phyloP scores from a whole-genome alignment of 1,284 basidiomycete species.

The Schizophyllum amplum region DNA sequence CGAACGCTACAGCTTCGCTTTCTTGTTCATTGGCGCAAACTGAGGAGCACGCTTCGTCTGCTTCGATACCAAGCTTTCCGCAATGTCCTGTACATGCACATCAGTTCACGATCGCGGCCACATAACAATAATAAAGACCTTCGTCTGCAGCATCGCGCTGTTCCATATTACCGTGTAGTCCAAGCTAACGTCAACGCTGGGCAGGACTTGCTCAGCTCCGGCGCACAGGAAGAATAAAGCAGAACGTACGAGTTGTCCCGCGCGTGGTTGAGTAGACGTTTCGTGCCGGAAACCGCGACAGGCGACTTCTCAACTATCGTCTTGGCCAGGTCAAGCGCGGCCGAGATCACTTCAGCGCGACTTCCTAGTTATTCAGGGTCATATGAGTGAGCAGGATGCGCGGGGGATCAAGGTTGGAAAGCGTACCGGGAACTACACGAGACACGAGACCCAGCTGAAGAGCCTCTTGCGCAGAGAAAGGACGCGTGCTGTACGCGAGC shows the following conservation, averaged over 20 bases:
- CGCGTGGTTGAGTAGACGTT: conserved; percentile 67
- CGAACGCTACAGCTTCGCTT: too few relatives aligned
- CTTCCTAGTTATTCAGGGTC: conserved; percentile 33
- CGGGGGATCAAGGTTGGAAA: too few relatives aligned
- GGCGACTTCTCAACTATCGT: conserved; percentile 76
- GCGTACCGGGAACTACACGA: conserved; percentile 41
- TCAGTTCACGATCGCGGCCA: too few relatives aligned
- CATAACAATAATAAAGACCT: conserved; percentile 28
- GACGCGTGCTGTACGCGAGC: conserved; percentile 70
- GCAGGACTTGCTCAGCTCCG: neutral
- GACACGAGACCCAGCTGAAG: conserved; percentile 72
- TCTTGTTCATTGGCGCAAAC: conserved; percentile 20
- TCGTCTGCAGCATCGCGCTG: conserved; percentile 58
- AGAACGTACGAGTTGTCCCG: conserved; percentile 63
- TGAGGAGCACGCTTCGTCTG: conserved; percentile 21
- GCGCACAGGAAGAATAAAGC: neutral
- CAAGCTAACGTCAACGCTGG: conserved; percentile 71
- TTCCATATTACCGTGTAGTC: conserved; percentile 80
- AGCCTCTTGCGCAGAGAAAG: conserved; percentile 70
- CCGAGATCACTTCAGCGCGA: conserved; percentile 44
- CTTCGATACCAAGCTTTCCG: conserved; percentile 22
- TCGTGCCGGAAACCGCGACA: conserved; percentile 76
- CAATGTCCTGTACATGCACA: conserved; percentile 31
- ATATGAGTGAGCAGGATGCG: too few relatives aligned
- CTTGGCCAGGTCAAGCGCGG: conserved; percentile 60